phyloP scores from a whole-genome alignment of 2,329 filamentous ascomycete genomes.

The Dothideomycetidae sp. region DNA sequence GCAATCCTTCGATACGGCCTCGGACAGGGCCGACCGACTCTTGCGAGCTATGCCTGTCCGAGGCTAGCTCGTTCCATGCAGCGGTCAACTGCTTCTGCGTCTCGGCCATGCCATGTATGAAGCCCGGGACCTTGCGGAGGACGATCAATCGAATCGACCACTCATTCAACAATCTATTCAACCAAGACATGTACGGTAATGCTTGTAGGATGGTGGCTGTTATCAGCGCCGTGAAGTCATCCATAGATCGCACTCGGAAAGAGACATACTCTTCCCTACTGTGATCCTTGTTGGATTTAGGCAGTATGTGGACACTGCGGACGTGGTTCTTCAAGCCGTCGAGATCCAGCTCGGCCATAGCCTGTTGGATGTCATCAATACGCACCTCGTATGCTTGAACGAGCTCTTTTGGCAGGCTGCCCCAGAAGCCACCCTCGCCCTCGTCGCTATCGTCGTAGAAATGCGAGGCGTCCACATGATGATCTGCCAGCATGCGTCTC shows the following conservation, averaged over 20 bases:
- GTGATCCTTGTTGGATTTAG: conserved; percentile 7
- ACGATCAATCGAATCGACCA: conserved; percentile 70
- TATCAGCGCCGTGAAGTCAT: conserved; percentile 79
- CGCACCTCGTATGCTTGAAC: conserved; percentile 57
- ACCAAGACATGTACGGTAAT: conserved; percentile 61
- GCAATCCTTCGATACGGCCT: conserved; percentile 34
- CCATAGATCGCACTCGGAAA: conserved; percentile 39
- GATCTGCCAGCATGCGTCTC: conserved; percentile 15
- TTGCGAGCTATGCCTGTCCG: conserved; percentile 20
- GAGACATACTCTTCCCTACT: conserved; percentile 12
- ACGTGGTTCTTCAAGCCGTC: conserved; percentile 86
- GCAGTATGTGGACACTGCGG: conserved; percentile 58
- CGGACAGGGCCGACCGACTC: conserved; percentile 28
- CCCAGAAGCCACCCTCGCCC: conserved; percentile 42
- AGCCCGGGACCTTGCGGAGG: conserved; percentile 55
- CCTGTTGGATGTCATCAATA: conserved; percentile 56
- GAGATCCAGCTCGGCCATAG: conserved; percentile 56
- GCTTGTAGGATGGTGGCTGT: conserved; percentile 86
- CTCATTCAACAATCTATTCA: conserved; percentile 56
- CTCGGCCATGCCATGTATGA: conserved; percentile 49
- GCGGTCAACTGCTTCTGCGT: conserved; percentile 50
- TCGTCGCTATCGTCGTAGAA: conserved; percentile 14
- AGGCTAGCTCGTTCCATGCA: conserved; percentile 48
- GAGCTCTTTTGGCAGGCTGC: conserved; percentile 51
- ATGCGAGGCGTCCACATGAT: conserved; percentile 9